A percentile compares a stretch with the other conserved stretches of the same genome.
Evolutionary conservation across 129 eudicot species (phyloP).

Genomic region (Flaveria sonorensis): DNA sequence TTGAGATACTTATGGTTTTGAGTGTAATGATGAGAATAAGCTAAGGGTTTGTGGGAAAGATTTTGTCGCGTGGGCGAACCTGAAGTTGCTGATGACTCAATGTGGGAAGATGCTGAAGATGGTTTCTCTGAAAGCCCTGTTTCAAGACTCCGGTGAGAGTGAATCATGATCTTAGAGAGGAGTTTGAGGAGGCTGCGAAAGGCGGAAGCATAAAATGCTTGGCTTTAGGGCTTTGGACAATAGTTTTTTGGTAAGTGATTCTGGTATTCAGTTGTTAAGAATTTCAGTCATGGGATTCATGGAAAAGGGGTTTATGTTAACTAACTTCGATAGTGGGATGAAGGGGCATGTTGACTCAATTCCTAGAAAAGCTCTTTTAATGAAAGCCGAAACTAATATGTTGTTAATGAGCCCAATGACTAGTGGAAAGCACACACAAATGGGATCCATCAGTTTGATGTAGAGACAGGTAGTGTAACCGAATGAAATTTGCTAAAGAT

Average conservation of each 20-base stretch:
- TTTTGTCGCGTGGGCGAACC: conserved; percentile 87
- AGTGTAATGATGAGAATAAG: conserved; percentile 61
- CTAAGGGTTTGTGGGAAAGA: conserved; percentile 90
- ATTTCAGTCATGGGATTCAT: conserved; percentile 82
- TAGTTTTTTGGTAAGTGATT: conserved; percentile 82
- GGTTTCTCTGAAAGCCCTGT: conserved; percentile 47
- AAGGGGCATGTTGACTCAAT: conserved; percentile 46
- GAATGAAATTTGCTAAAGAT: conserved; percentile 96
- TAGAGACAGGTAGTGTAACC: conserved; percentile 83
- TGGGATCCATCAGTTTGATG: conserved; percentile 89
- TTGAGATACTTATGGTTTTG: conserved; percentile 73
- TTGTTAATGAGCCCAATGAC: conserved; percentile 85
- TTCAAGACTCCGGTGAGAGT: conserved; percentile 41
- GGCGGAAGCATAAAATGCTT: conserved; percentile 81
- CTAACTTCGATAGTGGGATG: conserved; percentile 53
- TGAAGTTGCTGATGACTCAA: conserved; percentile 80
- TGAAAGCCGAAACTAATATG: conserved; percentile 97
- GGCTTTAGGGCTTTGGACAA: conserved; percentile 89
- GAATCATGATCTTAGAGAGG: conserved; percentile 66
- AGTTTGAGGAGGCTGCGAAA: conserved; percentile 82
- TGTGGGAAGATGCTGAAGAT: conserved; percentile 96
- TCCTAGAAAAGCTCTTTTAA: conserved; percentile 85
- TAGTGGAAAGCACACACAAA: conserved; percentile 65
- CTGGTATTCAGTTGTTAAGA: conserved; percentile 94
- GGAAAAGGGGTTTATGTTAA: conserved; percentile 94